Evolutionary conservation across 257 asterid species (phyloP).

Genomic region (Solanum tacnaense): DNA sequence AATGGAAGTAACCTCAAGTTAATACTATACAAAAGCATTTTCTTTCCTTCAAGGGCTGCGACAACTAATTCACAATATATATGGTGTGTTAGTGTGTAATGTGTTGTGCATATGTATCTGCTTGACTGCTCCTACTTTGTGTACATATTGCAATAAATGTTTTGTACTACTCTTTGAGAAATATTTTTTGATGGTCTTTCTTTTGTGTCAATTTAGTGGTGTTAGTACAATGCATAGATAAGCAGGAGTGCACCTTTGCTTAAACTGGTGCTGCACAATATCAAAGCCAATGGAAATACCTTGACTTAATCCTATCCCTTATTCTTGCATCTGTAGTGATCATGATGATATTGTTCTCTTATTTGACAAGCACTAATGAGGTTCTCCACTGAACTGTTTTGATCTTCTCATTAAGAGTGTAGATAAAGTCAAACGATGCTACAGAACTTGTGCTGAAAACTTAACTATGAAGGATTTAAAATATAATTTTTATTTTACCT

Average conservation of each 20-base stretch:
- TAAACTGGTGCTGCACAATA: not conserved
- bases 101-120: not conserved
- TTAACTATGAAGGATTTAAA: not conserved
- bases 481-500: not conserved
- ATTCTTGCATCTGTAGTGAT: not conserved
- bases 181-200: not conserved
- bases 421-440: not conserved
- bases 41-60: not conserved
- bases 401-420: not conserved
- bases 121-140: not conserved
- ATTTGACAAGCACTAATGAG: not conserved
- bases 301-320: not conserved
- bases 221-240: constrained; percentile 7
- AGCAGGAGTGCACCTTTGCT: not conserved
- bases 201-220: constrained; percentile 42
- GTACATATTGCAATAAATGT: not conserved
- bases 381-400: not conserved
- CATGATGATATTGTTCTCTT: not conserved
- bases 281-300: not conserved
- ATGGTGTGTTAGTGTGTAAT: not conserved
- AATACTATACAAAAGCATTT: not conserved
- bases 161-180: not conserved
- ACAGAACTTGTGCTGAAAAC: not conserved
- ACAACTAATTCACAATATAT: not conserved
- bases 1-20: not conserved